phyloP scores from a whole-genome alignment of 1,284 basidiomycete genomes.

The Tilletia indica region DNA sequence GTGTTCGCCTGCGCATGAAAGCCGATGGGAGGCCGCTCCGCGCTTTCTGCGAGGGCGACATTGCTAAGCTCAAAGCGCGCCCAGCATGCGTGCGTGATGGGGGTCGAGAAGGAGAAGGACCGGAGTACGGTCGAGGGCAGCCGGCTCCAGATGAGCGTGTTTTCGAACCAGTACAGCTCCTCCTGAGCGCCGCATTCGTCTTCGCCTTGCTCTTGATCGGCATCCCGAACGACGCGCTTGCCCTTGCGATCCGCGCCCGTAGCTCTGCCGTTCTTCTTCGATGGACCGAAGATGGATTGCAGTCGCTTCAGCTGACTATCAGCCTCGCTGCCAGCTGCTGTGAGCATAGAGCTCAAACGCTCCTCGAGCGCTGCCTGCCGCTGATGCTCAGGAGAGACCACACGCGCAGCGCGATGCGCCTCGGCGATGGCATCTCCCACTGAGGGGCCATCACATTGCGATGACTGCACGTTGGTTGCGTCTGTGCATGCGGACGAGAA shows the following conservation, averaged over 20 bases:
- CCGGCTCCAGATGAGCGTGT: constrained; percentile 35
- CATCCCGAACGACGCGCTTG: neutral
- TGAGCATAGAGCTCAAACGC: neutral
- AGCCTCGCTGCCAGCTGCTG: neutral
- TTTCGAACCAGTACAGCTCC: constrained; percentile 38
- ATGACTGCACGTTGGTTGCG: too few relatives aligned
- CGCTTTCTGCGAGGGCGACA: neutral
- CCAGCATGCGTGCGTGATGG: constrained; percentile 42
- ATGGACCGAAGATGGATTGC: neutral
- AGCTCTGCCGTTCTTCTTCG: neutral
- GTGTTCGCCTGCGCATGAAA: constrained; percentile 2
- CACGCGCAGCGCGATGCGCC: neutral
- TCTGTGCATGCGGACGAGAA: too few relatives aligned
- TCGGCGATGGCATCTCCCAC: neutral
- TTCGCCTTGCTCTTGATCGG: neutral
- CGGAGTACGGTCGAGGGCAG: constrained; percentile 30
- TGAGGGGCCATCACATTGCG: neutral
- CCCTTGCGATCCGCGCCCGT: neutral
- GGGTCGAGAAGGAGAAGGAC: constrained; percentile 32
- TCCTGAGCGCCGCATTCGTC: constrained; percentile 15
- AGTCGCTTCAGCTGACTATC: constrained; percentile 6
- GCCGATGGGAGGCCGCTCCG: neutral
- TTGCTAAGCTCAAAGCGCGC: constrained; percentile 27
- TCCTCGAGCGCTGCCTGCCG: neutral
- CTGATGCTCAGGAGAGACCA: neutral